phyloP scores from a whole-genome alignment of 2,329 filamentous ascomycete species.

The Colletotrichum sp. region DNA sequence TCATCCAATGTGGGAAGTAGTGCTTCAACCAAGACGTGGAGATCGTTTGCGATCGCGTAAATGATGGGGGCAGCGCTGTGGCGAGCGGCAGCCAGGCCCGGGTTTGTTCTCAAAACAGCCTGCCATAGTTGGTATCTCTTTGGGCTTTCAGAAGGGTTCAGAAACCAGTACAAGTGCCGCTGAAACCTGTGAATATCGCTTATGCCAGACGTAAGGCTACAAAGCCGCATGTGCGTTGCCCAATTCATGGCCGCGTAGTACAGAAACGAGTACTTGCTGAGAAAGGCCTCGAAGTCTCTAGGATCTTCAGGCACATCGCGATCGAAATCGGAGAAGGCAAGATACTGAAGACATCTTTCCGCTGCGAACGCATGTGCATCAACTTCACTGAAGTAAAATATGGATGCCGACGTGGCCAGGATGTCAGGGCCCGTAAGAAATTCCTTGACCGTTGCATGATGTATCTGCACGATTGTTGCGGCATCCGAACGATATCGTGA shows the following conservation, averaged over 20 bases:
- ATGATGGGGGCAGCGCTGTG: fast-evolving
- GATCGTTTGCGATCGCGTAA: not conserved
- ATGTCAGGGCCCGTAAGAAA: not conserved
- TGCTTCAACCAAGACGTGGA: not conserved
- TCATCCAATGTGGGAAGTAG: fast-evolving
- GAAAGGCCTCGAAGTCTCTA: fast-evolving
- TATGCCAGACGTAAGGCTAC: fast-evolving
- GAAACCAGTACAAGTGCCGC: fast-evolving
- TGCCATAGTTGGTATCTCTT: not conserved
- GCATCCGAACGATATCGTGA: not conserved
- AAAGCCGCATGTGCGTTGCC: not conserved
- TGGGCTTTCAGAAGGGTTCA: not conserved
- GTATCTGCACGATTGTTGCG: not conserved
- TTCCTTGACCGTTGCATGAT: not conserved
- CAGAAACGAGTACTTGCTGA: fast-evolving
- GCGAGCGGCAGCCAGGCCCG: fast-evolving
- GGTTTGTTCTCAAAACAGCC: fast-evolving
- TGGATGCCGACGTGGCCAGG: not conserved
- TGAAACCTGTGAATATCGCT: fast-evolving
- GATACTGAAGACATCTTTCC: not conserved
- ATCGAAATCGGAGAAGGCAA: not conserved
- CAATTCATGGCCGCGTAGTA: fast-evolving
- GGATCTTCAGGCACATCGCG: fast-evolving
- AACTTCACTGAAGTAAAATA: not conserved
- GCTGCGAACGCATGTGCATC: not conserved